A percentile compares a stretch with the other conserved stretches of the same genome.
Conservation (phyloP, 495 filamentous ascomycete species). For the Penicillium turbatum region DNA sequence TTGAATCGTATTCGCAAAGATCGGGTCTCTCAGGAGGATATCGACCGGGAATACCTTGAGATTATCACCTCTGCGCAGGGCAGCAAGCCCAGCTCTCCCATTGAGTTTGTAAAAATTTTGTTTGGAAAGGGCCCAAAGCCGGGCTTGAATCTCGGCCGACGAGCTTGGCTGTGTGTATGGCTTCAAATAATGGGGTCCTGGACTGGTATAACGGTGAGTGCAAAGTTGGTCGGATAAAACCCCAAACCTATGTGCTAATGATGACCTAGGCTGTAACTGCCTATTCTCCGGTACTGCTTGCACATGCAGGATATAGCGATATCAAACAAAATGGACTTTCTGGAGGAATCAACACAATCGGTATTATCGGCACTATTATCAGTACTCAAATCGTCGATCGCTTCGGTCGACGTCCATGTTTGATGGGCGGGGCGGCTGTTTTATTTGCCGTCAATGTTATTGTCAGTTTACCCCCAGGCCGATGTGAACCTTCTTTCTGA, state of each 20-base stretch:
- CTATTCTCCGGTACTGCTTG: slow-evolving; percentile 38
- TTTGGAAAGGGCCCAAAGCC: slow-evolving; percentile 29
- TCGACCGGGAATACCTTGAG: slow-evolving; percentile 39
- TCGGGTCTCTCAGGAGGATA: slow-evolving; percentile 22
- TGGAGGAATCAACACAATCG: slow-evolving; percentile 51
- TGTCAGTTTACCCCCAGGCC: slow-evolving; percentile 15
- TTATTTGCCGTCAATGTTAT: slow-evolving; percentile 34
- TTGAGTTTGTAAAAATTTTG: slow-evolving; percentile 37
- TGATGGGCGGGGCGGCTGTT: slow-evolving; percentile 37
- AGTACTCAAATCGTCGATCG: slow-evolving; percentile 52
- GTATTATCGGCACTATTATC: slow-evolving; percentile 51
- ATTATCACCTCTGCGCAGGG: slow-evolving; percentile 33
- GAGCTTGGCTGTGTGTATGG: slow-evolving; percentile 48
- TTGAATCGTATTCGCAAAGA: slow-evolving; percentile 25
- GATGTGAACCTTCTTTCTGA: neutral
- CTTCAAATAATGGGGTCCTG: slow-evolving; percentile 53
- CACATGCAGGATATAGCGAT: slow-evolving; percentile 42
- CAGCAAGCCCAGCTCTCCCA: slow-evolving; percentile 32
- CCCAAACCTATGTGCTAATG: slow-evolving; percentile 1
- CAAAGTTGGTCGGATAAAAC: neutral
- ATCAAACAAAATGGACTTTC: slow-evolving; percentile 47
- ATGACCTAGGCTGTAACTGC: slow-evolving; percentile 37
- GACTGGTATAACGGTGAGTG: slow-evolving; percentile 47
- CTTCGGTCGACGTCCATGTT: slow-evolving; percentile 43
- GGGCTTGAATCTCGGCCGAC: slow-evolving; percentile 34